These are phyloP conservation scores for Sugiyamaella xylanicola DNA, from an alignment of 1,139 yeast genomes.

Conservation along the genomic window DNA sequence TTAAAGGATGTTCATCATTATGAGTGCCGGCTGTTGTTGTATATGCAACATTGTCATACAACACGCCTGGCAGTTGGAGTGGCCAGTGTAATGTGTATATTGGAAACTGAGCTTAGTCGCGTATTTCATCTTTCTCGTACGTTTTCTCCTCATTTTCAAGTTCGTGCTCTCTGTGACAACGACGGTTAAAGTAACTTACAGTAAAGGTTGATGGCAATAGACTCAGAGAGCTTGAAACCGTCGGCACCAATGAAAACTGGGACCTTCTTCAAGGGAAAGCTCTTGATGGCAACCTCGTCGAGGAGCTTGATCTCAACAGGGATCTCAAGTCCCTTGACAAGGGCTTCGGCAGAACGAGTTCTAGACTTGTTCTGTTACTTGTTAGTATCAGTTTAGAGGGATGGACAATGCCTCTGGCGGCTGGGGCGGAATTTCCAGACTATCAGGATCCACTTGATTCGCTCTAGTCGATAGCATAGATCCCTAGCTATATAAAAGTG, in stretches of 20 bases:
- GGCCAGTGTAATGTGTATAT: no score
- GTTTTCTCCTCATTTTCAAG: no score
- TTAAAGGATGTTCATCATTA: constrained; percentile 55
- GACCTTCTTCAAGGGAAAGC: constrained; percentile 71
- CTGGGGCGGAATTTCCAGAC: not conserved
- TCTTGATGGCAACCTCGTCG: constrained; percentile 51
- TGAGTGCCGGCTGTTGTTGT: constrained; percentile 29
- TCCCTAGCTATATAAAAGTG: no score
- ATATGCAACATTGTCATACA: no score
- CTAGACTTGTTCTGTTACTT: constrained; percentile 27
- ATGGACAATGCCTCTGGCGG: not conserved
- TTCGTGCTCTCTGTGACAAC: no score
- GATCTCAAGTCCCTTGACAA: constrained; percentile 70
- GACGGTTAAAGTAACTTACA: no score
- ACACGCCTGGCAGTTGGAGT: no score
- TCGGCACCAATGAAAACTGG: constrained; percentile 83
- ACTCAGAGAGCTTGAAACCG: constrained; percentile 78
- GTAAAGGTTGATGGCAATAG: constrained; percentile 65
- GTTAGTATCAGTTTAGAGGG: not conserved
- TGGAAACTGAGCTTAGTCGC: no score
- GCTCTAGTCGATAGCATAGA: not conserved
- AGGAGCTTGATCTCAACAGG: constrained; percentile 60
- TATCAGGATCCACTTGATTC: not conserved
- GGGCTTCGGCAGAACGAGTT: constrained; percentile 56
- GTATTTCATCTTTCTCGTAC: no score